Evolutionary conservation across 768 basidiomycete species (phyloP).

Genomic region (Phallus indusiatus): DNA sequence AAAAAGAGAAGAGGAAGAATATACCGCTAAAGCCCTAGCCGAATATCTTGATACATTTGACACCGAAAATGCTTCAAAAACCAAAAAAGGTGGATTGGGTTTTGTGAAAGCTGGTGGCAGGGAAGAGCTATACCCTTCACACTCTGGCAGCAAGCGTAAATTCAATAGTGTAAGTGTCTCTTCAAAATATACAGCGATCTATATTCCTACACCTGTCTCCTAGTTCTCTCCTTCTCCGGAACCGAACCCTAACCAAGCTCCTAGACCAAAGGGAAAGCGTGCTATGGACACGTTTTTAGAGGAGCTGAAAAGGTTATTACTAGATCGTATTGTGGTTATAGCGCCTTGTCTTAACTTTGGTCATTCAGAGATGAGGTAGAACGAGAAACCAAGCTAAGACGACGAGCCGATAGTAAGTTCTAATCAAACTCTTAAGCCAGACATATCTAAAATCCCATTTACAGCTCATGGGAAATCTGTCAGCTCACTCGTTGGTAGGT

Average conservation of each 20-base stretch:
- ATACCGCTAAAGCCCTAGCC: constrained; percentile 68
- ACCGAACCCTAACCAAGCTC: constrained; percentile 19
- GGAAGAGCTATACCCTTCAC: constrained; percentile 32
- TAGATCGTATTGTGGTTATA: background rate
- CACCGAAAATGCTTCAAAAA: constrained; percentile 48
- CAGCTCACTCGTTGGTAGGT: constrained; percentile 80
- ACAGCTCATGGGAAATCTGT: constrained; percentile 64
- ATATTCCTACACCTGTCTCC: background rate
- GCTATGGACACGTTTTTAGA: constrained; percentile 96
- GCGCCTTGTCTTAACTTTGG: constrained; percentile 2
- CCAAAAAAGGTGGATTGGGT: constrained; percentile 34
- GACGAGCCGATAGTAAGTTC: constrained; percentile 39
- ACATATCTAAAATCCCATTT: background rate
- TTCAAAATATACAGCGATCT: constrained; percentile 1
- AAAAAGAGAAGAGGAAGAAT: constrained; percentile 60
- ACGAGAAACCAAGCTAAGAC: constrained; percentile 75
- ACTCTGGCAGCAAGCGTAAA: constrained; percentile 20
- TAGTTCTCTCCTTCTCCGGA: constrained; percentile 53
- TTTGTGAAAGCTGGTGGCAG: constrained; percentile 56
- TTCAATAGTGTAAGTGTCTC: constrained; percentile 22
- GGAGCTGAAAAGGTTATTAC: constrained; percentile 77
- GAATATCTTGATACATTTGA: constrained; percentile 84
- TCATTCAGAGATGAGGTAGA: constrained; percentile 76
- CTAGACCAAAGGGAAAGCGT: constrained; percentile 86
- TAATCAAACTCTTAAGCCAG: background rate